Evolutionary conservation across 257 asterid genomes (phyloP), one percentile per base, ranked within the genome.

Genomic region (Echites panduratus): DNA sequence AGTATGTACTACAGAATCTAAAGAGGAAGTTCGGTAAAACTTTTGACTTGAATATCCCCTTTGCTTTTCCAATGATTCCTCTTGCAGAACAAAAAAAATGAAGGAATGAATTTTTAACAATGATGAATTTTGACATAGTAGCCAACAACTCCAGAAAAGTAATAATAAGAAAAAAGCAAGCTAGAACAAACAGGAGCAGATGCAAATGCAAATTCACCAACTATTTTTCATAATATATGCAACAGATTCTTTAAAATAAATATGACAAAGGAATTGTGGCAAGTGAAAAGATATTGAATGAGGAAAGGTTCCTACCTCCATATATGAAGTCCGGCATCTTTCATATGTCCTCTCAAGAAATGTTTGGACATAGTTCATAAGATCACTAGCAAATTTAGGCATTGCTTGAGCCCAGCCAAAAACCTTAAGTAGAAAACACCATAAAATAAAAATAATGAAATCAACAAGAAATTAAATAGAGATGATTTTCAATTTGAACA

Each of bases 401-500:
- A 92, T 87, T 83, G 99, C 95, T 86, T 95, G 98, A 66, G 97
- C 98, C 99, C 99, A 95, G 32, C 97, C 94, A 83, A 95, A 92
- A 72, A 95, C 98, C 99, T 95, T 78, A 49, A 59, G 80, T n/a
- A 70, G 79, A 79, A 80, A 65, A 62, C 32, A 59, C 56, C 49
- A 54, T 24, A 67, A 57, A 19, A 47, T 73, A 24, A 74, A 3
- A 73, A 71, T 11, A 70, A 24, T 19, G 8, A 48, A 16, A 74
- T 22, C 12, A 6, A 19, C 5, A 57, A 72, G 48, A 35, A 53
- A n/a, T 8, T 19, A 24, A 13, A 19, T 27, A 56, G 14, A 26
- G 52, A 58, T 70, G 29, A 66, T 27, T 2, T 38, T 68, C 58
- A 68, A 35, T 32, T 54, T 49, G 47, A 49, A 10, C 29, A 59